Evolutionary conservation across 2,329 filamentous ascomycete species (phyloP), one percentile per base, ranked within the genome.

Genomic region (Teratosphaeria viscida): DNA sequence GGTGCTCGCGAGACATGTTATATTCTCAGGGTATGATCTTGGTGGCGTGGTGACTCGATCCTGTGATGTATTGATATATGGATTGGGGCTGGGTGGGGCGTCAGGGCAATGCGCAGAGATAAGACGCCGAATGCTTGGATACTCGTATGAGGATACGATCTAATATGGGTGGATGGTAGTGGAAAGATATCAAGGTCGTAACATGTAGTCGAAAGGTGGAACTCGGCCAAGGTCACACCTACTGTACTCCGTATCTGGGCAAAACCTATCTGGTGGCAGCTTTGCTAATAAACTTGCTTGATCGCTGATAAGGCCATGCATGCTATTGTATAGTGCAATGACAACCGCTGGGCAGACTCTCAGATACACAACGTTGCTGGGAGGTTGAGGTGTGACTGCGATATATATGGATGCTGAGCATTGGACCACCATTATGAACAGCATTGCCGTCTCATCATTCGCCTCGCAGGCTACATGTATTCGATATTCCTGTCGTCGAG

Each of bases 1-100:
- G 64, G 10, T 57, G 61, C 27, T 64, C 59, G 55, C 61, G 63
- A 43, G 66, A 66, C 64, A 66, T 66, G 29, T 14, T 49, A 19
- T 23, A 5, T 49, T 23, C 7, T 3, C 3, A 49, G 43, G n/a
- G 5, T 49, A 6, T 49, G 5, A 19, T 8, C 11, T 6, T 10
- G 8, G 16, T 16, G 16, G 2, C 19, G 4, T 23, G 43, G 2
- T 23, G 43, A 23, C 19, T 49, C n/a, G 43, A 49, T 49, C 16
- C n/a, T 10, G 19, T 23, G n/a, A 11, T 19, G 23, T 11, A 16
- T 3, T 11, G 16, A n/a, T n/a, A n/a, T 49, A n/a, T 23, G 16
- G 5, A n/a, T n/a, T 49, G 23, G 16, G 5, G 43, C n/a, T 2
- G 11, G 11, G 14, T 16, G 37, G 11, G 16, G 37, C 16, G 11